A percentile compares a stretch with the other conserved stretches of the same genome.
Conservation (phyloP, 2,329 filamentous ascomycete species). For the Blastomyces parvus region DNA sequence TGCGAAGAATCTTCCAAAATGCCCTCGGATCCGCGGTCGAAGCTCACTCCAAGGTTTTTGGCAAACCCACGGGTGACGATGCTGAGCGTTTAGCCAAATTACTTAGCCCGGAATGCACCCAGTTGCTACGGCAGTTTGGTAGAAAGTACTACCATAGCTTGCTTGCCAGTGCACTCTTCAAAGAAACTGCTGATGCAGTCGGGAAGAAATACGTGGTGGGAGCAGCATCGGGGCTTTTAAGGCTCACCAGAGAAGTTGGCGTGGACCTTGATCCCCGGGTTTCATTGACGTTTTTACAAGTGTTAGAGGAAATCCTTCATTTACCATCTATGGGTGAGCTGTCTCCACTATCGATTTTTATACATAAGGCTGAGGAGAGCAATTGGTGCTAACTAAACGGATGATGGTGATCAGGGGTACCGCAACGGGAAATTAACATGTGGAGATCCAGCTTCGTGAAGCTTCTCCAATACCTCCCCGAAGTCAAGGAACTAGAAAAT, state of each 20-base stretch:
- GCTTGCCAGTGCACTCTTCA: conserved; percentile 5
- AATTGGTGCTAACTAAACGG: neutral
- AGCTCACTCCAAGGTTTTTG: conserved; percentile 5
- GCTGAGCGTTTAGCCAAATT: conserved; percentile 2
- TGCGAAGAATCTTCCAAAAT: conserved; percentile 3
- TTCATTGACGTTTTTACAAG: conserved; percentile 1
- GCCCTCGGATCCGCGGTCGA: conserved; percentile 2
- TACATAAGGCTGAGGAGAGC: neutral
- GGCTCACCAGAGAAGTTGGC: neutral
- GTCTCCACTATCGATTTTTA: neutral
- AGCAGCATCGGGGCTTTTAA: neutral
- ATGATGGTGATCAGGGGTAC: neutral
- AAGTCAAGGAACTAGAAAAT: neutral
- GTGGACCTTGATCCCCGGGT: neutral
- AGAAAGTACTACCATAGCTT: conserved; percentile 6
- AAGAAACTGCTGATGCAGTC: conserved; percentile 2
- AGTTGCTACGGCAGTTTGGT: neutral
- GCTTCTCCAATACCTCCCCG: conserved; percentile 3
- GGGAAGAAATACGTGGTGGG: conserved; percentile 4
- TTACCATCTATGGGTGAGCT: neutral
- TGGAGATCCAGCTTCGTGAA: conserved; percentile 6
- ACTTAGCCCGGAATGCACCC: neutral
- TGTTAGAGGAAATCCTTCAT: conserved; percentile 3
- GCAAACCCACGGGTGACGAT: conserved; percentile 2
- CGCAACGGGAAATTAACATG: conserved; percentile 2